Evolutionary conservation across 148 eudicot species (phyloP).

Genomic region (Polygonum aviculare): DNA sequence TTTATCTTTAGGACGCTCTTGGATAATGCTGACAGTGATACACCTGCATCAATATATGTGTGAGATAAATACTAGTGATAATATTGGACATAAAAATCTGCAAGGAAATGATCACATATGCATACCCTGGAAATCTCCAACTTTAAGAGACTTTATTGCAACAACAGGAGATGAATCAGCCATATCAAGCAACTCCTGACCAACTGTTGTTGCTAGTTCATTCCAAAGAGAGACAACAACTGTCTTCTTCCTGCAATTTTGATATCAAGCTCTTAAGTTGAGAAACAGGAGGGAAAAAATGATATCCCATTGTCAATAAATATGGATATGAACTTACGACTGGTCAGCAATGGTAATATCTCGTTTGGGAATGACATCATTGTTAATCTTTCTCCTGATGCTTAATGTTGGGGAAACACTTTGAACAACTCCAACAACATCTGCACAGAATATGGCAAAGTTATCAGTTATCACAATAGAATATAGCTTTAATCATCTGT

Average conservation of each 20-base stretch:
- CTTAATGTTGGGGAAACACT: slow-evolving; percentile 82
- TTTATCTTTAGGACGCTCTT: slow-evolving; percentile 59
- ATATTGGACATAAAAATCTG: background rate
- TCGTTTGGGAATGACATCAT: slow-evolving; percentile 80
- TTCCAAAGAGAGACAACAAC: slow-evolving; percentile 93
- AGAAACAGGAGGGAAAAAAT: no score
- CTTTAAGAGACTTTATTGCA: slow-evolving; percentile 82
- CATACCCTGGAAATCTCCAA: slow-evolving; percentile 84
- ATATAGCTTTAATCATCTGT: background rate
- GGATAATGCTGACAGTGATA: slow-evolving; percentile 82
- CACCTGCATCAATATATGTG: slow-evolving; percentile 35
- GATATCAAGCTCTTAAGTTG: background rate
- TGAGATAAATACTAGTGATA: background rate
- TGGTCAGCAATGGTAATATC: slow-evolving; percentile 94
- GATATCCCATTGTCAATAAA: background rate
- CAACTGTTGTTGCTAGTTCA: slow-evolving; percentile 73
- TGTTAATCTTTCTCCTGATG: slow-evolving; percentile 67
- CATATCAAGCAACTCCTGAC: slow-evolving; percentile 85
- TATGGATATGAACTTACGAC: slow-evolving; percentile 35
- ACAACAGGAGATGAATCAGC: slow-evolving; percentile 82
- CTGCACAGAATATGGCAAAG: slow-evolving; percentile 26
- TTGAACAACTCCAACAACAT: slow-evolving; percentile 89
- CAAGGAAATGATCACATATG: background rate
- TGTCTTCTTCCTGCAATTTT: slow-evolving; percentile 71
- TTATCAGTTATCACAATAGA: background rate